Evolutionary conservation across 192 early-diverging fungal species (phyloP).

Genomic region (Backusella westeae): DNA sequence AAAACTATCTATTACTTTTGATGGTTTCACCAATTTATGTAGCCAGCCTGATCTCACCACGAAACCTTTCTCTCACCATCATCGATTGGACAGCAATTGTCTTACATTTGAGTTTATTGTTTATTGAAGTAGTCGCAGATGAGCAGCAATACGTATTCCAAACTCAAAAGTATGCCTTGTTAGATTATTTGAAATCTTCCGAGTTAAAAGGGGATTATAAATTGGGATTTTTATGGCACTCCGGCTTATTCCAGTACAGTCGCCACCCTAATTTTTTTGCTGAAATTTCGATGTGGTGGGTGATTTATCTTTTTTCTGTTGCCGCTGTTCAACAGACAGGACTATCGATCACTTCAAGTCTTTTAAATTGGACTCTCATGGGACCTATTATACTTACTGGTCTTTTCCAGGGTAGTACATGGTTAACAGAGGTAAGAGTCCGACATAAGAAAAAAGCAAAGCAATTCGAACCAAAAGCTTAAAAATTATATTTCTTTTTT

Average conservation of each 20-base stretch:
- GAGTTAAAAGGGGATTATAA: conserved; percentile 41
- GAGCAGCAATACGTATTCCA: conserved; percentile 81
- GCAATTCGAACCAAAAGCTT: background rate
- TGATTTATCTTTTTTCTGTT: conserved; percentile 58
- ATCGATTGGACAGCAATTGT: conserved; percentile 46
- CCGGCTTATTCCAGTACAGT: conserved; percentile 69
- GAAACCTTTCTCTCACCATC: conserved; percentile 30
- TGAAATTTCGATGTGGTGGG: conserved; percentile 71
- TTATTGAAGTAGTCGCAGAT: conserved; percentile 71
- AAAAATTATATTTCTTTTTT: background rate
- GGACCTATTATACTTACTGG: conserved; percentile 52
- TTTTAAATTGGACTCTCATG: conserved; percentile 46
- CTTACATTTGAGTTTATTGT: conserved; percentile 47
- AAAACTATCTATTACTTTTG: conserved; percentile 66
- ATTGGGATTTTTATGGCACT: conserved; percentile 65
- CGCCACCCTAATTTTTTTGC: conserved; percentile 88
- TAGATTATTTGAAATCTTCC: conserved; percentile 22
- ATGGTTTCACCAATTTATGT: conserved; percentile 54
- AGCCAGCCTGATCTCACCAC: conserved; percentile 19
- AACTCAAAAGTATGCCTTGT: conserved; percentile 46
- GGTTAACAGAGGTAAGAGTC: conserved; percentile 50
- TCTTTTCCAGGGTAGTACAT: conserved; percentile 69
- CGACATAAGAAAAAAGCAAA: background rate
- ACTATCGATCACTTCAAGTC: background rate
- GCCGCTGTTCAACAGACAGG: conserved; percentile 31